Evolutionary conservation across 2,329 filamentous ascomycete genomes (phyloP).

Genomic region (Colletotrichum chrysophilum): DNA sequence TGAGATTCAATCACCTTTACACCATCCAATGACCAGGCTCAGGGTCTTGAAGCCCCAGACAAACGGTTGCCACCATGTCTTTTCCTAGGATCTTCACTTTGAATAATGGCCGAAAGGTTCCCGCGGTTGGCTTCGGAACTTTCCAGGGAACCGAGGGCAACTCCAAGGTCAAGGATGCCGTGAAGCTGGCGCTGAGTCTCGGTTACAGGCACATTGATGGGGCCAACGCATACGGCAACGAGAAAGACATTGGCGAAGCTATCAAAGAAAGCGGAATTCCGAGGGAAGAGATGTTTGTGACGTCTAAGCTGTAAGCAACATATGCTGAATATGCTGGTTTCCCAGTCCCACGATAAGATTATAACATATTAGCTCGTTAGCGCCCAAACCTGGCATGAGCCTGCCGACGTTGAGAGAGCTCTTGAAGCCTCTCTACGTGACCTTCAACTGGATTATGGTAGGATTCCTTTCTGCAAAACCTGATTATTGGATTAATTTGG

Average conservation of each 20-base stretch:
- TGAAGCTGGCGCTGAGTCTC: background rate
- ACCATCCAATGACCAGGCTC: background rate
- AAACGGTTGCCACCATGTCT: background rate
- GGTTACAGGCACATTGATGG: background rate
- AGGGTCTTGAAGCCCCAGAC: background rate
- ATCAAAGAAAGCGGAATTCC: background rate
- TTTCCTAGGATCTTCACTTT: background rate
- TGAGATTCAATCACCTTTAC: background rate
- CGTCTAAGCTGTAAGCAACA: background rate
- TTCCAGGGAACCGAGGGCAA: background rate
- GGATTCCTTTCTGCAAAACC: background rate
- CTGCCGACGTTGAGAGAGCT: background rate
- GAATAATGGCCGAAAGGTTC: background rate
- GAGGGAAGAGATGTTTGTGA: background rate
- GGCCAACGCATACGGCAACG: background rate
- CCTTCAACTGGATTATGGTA: background rate
- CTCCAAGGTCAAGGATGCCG: background rate
- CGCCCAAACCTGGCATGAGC: background rate
- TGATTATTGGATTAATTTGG: background rate
- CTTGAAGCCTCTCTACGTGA: background rate
- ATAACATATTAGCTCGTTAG: background rate
- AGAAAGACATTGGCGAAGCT: background rate
- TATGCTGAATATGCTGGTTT: background rate
- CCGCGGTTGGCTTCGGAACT: background rate
- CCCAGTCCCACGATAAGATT: background rate